phyloP scores from a whole-genome alignment of 352 stramenopile genomes.

The Phytophthora meadii region DNA sequence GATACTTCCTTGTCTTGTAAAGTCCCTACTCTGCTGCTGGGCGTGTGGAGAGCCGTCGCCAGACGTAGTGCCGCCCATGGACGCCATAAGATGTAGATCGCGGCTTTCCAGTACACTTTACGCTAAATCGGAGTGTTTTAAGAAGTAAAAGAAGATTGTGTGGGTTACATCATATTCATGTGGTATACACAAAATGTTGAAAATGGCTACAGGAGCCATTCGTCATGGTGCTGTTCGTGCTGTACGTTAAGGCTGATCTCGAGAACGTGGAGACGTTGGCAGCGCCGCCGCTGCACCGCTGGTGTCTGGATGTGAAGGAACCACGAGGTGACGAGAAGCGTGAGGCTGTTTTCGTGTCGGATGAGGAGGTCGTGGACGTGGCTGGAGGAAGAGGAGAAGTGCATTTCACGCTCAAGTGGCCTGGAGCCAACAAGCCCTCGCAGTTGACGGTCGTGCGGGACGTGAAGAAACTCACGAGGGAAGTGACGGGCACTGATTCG shows the following conservation, averaged over 20 bases:
- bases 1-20: constrained; percentile 15
- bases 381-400: constrained; percentile 74
- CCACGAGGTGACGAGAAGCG: constrained; percentile 78
- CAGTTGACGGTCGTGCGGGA: constrained; percentile 86
- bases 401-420: constrained; percentile 90
- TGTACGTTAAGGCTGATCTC: constrained; percentile 89
- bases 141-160: background rate
- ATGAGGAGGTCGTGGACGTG: constrained; percentile 80
- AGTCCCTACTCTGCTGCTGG: constrained; percentile 12
- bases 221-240: constrained; percentile 87
- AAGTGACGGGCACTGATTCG: constrained; percentile 62
- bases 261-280: constrained; percentile 86
- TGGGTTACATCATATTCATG: background rate
- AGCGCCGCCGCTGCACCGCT: constrained; percentile 72
- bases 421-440: constrained; percentile 78
- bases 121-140: background rate
- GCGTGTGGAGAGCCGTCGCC: constrained; percentile 15
- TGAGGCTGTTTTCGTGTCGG: constrained; percentile 81
- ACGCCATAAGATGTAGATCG: constrained; percentile 9
- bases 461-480: constrained; percentile 87
- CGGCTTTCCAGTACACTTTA: background rate
- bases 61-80: constrained; percentile 9
- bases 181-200: background rate
- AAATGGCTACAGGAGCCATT: background rate
- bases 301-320: constrained; percentile 89